phyloP scores from a whole-genome alignment of 176 grass and related monocot genomes.

The Dendrocalamus sinicus region DNA sequence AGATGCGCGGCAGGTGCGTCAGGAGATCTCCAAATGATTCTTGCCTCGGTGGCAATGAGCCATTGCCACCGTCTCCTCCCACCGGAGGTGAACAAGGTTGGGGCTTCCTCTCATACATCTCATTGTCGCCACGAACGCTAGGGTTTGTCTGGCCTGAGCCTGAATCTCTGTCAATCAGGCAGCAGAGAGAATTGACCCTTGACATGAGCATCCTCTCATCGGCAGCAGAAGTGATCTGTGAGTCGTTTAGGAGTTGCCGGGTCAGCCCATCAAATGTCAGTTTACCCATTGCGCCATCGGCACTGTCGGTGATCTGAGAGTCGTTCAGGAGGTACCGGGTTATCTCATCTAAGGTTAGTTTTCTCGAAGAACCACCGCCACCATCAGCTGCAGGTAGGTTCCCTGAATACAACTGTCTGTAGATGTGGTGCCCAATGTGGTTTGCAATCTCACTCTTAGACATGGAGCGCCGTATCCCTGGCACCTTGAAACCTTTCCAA shows the following conservation, averaged over 20 bases:
- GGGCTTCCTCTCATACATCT: conserved; percentile 34
- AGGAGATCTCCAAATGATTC: conserved; percentile 67
- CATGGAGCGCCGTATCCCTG: conserved; percentile 57
- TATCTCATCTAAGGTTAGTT: conserved; percentile 55
- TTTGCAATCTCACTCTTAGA: conserved; percentile 67
- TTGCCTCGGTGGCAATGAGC: conserved; percentile 39
- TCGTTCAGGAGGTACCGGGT: conserved; percentile 54
- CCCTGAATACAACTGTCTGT: conserved; percentile 57
- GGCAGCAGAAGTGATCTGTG: conserved; percentile 47
- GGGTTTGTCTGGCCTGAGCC: not conserved
- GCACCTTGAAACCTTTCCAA: conserved; percentile 52
- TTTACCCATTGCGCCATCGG: conserved; percentile 30
- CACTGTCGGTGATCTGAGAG: conserved; percentile 41
- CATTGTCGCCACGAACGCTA: not conserved
- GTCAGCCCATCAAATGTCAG: conserved; percentile 61
- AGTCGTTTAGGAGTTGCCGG: conserved; percentile 60
- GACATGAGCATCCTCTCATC: conserved; percentile 81
- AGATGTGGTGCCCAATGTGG: conserved; percentile 62
- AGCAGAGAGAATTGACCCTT: conserved; percentile 81
- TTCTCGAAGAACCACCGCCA: conserved; percentile 35
- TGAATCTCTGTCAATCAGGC: conserved; percentile 64
- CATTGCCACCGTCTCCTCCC: conserved; percentile 16
- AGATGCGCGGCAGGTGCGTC: conserved; percentile 61
- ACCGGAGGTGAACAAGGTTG: not conserved
- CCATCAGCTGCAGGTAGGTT: conserved; percentile 40